These are phyloP conservation scores for Chaetoscypha palmicola DNA, from an alignment of 2,329 filamentous ascomycete genomes.

Conservation along the genomic window DNA sequence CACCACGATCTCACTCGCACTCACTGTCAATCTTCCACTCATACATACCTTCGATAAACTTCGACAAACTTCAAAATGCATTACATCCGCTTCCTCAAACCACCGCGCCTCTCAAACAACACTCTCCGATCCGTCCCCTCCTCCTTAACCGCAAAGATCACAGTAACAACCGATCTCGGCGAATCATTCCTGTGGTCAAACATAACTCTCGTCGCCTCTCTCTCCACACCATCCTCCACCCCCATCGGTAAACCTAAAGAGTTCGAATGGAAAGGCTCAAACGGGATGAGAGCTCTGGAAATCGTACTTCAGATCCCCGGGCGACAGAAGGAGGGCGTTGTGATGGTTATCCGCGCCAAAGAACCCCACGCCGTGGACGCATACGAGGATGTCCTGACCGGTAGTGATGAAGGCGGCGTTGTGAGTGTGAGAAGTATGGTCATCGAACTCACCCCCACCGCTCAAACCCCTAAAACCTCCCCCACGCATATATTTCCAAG, in stretches of 20 bases:
- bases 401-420: constrained; percentile 11
- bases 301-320: constrained; percentile 17
- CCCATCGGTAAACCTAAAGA: constrained; percentile 9
- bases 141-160: constrained; percentile 43
- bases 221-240: constrained; percentile 6
- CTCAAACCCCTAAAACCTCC: background rate
- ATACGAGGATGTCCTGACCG: constrained; percentile 11
- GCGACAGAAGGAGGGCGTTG: constrained; percentile 1
- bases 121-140: constrained; percentile 17
- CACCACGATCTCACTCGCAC: too few relatives aligned
- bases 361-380: constrained; percentile 3
- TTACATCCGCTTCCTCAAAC: constrained; percentile 63
- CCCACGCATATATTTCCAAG: too few relatives aligned
- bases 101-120: constrained; percentile 41
- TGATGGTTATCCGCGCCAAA: constrained; percentile 19
- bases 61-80: too few relatives aligned
- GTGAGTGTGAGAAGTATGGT: constrained; percentile 22
- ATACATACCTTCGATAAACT: too few relatives aligned
- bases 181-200: constrained; percentile 29
- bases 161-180: constrained; percentile 63
- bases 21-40: too few relatives aligned
- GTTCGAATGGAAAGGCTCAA: constrained; percentile 22
- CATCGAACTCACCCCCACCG: constrained; percentile 6
- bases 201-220: constrained; percentile 16
- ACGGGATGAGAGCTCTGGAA: constrained; percentile 24